Base-by-base conservation (phyloP, 2,329 filamentous ascomycete species). In the Penicillium sp. region DNA sequence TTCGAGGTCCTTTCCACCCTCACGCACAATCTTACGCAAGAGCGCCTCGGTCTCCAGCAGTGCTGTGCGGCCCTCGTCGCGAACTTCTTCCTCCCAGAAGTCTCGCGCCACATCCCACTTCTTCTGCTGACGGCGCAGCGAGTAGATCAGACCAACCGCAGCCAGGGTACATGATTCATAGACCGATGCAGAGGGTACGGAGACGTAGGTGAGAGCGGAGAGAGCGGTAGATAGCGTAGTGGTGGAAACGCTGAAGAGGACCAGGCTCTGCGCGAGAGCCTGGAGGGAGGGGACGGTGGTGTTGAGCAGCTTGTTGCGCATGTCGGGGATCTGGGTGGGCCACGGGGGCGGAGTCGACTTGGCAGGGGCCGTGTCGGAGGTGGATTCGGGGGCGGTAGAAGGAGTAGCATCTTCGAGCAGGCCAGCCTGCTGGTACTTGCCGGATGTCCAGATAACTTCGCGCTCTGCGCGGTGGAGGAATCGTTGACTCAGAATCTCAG, bases 401-500 rank as follows among this genome's bases (percentile, higher is more conserved):
- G 55, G 30, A 26, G 53, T 25, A 0, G 59, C 54, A 14, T 66
- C 55, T 71, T 80, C 61, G 75, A 78, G 70, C 45, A 87, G 78
- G 1, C 87, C 87, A 22, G 86, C 83, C 74, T 89, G 88, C 19
- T 86, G 83, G 68, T 96, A 87, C 52, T 89, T 86, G 0, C 94
- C 94, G 6, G 91, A 86, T 2, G 97, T 84, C 76, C 89, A 96
- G 51, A 97, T 89, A n/a, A 92, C 84, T 57, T 88, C 89, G 68
- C 89, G 88, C 75, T 97, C 93, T 0, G 93, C 89, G 3, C 85
- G 85, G 0, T 88, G 85, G 3, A 99, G 83, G 80, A 96, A 98
- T 6, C 85, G 83, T 65, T 88, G 87, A 61, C 86, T 85, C 3
- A 97, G 81, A 62, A 97, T 89, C 68, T 95, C 90, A 0, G 87